These are phyloP conservation scores for Bruguiera parviflora DNA, from an alignment of 345 rosid species.

Conservation along the genomic window DNA sequence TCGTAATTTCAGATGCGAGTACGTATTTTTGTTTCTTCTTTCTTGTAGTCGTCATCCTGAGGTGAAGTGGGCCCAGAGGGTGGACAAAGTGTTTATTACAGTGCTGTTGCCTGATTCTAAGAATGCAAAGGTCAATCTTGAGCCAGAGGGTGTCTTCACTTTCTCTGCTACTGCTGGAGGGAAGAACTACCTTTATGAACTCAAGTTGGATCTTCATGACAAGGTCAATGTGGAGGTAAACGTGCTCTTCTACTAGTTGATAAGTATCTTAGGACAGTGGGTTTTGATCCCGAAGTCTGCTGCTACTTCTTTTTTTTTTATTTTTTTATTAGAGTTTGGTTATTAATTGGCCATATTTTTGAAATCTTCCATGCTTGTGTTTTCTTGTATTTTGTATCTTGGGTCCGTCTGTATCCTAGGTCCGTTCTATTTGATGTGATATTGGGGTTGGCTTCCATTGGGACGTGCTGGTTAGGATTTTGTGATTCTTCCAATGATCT, in stretches of 20 bases:
- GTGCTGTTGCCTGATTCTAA: conserved; percentile 67
- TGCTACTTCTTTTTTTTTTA: background rate
- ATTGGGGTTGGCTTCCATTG: too few relatives aligned
- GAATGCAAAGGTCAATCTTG: conserved; percentile 69
- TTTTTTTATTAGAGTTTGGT: too few relatives aligned
- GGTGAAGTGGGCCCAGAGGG: conserved; percentile 86
- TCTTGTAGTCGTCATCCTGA: conserved; percentile 71
- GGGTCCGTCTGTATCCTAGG: too few relatives aligned
- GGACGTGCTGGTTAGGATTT: too few relatives aligned
- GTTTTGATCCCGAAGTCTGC: too few relatives aligned
- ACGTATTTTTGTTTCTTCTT: background rate
- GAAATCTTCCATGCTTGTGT: too few relatives aligned
- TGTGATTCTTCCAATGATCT: too few relatives aligned
- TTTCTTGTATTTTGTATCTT: too few relatives aligned
- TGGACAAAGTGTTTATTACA: conserved; percentile 64
- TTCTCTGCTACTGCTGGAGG: conserved; percentile 76
- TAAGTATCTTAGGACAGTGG: background rate
- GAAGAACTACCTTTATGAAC: conserved; percentile 50
- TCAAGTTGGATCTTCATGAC: conserved; percentile 73
- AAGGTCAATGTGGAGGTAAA: conserved; percentile 82
- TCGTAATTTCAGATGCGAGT: background rate
- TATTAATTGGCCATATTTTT: too few relatives aligned
- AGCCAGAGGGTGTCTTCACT: conserved; percentile 66
- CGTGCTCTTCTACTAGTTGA: background rate
- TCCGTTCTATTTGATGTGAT: too few relatives aligned